Evolutionary conservation across 371 early-diverging fungal species (phyloP).

Genomic region (Catenaria anguillulae): DNA sequence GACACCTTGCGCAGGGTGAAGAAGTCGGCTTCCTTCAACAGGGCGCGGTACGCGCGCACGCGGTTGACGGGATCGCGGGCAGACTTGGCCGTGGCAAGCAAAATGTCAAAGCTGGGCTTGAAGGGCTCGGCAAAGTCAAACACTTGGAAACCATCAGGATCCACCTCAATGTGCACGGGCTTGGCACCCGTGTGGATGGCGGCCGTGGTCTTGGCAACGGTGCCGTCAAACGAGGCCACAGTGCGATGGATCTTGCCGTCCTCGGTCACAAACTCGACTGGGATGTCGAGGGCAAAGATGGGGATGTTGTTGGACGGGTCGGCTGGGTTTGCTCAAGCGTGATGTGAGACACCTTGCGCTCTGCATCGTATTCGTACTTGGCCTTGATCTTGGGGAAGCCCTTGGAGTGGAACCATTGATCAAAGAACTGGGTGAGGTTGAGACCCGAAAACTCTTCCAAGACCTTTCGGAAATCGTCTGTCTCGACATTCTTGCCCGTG

Average conservation of each 20-base stretch:
- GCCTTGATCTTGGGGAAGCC: slow-evolving; percentile 39
- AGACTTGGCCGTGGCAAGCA: slow-evolving; percentile 24
- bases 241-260: slow-evolving; percentile 14
- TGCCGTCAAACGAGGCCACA: slow-evolving; percentile 17
- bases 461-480: slow-evolving; percentile 33
- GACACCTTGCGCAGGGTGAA: slow-evolving; percentile 25
- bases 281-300: slow-evolving; percentile 30
- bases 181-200: slow-evolving; percentile 14
- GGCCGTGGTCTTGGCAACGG: neutral
- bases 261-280: slow-evolving; percentile 30
- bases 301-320: slow-evolving; percentile 21
- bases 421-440: slow-evolving; percentile 41
- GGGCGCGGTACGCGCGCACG: slow-evolving; percentile 29
- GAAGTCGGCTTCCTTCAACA: slow-evolving; percentile 25
- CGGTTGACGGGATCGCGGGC: slow-evolving; percentile 19
- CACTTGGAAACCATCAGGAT: slow-evolving; percentile 31
- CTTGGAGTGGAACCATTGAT: slow-evolving; percentile 41
- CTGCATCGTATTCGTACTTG: slow-evolving; percentile 19
- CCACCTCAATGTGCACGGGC: slow-evolving; percentile 26
- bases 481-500: slow-evolving; percentile 27
- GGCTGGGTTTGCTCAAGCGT: slow-evolving; percentile 34
- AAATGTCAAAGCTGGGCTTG: slow-evolving; percentile 27
- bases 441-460: slow-evolving; percentile 36
- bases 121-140: slow-evolving; percentile 23
- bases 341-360: slow-evolving; percentile 18